Percentiles rank a stretch among this genome's conserved stretches.
Conservation (phyloP, 106 monocot species). For the Iris macrosiphon region DNA sequence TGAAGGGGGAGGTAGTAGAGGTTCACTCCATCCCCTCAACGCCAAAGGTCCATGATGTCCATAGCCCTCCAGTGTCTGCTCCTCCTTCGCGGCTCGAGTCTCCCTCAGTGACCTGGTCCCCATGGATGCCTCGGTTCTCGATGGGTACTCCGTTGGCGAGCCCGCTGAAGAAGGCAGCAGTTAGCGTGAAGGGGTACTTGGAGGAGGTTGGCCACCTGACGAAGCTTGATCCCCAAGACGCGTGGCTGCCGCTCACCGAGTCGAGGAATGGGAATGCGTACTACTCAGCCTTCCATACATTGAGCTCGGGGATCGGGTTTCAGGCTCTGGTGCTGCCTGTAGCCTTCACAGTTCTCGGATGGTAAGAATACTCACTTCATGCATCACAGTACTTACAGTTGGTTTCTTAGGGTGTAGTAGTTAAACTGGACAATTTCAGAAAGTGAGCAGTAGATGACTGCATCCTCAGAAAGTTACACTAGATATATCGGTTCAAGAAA, state of each 20-base stretch:
- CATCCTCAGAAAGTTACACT: no score
- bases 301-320: slow-evolving; percentile 84
- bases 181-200: slow-evolving; percentile 51
- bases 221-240: slow-evolving; percentile 61
- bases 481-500: no score
- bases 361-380: slow-evolving; percentile 30
- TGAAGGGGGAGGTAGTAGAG: neutral
- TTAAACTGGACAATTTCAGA: no score
- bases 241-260: slow-evolving; percentile 94
- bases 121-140: slow-evolving; percentile 19
- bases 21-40: slow-evolving; percentile 28
- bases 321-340: slow-evolving; percentile 80
- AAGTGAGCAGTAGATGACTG: no score
- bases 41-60: slow-evolving; percentile 7
- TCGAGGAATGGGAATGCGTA: slow-evolving; percentile 87
- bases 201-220: slow-evolving; percentile 69
- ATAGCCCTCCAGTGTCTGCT: slow-evolving; percentile 26
- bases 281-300: slow-evolving; percentile 82
- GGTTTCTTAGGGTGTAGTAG: no score
- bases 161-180: slow-evolving; percentile 54
- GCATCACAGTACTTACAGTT: no score
- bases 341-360: slow-evolving; percentile 77
- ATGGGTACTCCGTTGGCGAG: slow-evolving; percentile 37
- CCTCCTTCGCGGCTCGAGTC: slow-evolving; percentile 48
- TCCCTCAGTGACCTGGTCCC: slow-evolving; percentile 32